Percentiles rank a stretch among this genome's conserved stretches.
Conservation (phyloP, 2,329 filamentous ascomycete species). For the Colletotrichum sp. region DNA sequence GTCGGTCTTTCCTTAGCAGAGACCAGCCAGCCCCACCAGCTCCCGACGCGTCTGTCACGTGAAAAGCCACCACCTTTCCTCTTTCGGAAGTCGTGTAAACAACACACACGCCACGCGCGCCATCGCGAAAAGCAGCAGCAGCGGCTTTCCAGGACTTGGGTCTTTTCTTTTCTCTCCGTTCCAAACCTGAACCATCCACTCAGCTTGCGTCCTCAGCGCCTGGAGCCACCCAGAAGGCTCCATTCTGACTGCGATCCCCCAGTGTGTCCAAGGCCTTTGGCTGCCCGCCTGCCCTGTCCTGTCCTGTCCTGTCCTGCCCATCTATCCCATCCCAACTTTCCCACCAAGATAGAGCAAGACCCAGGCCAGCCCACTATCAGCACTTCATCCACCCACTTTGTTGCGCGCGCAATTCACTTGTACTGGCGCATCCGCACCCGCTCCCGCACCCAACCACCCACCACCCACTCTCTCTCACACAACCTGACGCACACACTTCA, state of each 20-base stretch:
- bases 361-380: not conserved
- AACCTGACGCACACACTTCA: slow-evolving; percentile 14
- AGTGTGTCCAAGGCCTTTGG: not conserved
- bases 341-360: not conserved
- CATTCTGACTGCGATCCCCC: slow-evolving; percentile 13
- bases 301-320: not conserved
- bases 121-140: slow-evolving; percentile 15
- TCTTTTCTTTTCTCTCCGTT: not conserved
- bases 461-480: not conserved
- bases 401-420: slow-evolving; percentile 7
- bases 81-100: slow-evolving; percentile 21
- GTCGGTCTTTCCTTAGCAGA: slow-evolving; percentile 5
- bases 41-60: slow-evolving; percentile 20
- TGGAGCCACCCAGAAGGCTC: not conserved
- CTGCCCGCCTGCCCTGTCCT: slow-evolving; percentile 1
- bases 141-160: not conserved
- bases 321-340: not conserved
- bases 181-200: slow-evolving; percentile 3
- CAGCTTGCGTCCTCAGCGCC: not conserved
- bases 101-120: slow-evolving; percentile 20
- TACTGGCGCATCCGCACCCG: slow-evolving; percentile 15
- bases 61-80: not conserved
- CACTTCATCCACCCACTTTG: not conserved
- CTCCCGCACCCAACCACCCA: slow-evolving; percentile 13
- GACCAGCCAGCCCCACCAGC: not conserved